A percentile compares a stretch with the other conserved stretches of the same genome.
Conservation (phyloP, 2,329 filamentous ascomycete genomes). For the Raffaelea albimanens region DNA sequence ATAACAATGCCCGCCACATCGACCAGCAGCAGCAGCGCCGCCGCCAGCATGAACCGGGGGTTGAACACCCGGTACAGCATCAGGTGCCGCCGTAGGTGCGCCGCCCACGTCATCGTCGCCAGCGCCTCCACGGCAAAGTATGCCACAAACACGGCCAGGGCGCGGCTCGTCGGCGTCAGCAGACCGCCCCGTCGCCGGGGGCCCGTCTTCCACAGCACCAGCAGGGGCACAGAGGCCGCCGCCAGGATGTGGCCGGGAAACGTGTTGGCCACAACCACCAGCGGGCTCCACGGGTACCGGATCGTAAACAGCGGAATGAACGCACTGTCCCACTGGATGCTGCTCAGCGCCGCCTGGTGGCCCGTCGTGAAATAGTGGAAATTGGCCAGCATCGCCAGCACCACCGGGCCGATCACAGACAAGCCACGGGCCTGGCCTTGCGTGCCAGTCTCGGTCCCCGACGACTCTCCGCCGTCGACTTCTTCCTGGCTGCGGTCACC, state of each 20-base stretch:
- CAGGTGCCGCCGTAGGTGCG: slow-evolving; percentile 76
- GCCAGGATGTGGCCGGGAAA: slow-evolving; percentile 85
- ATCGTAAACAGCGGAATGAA: slow-evolving; percentile 82
- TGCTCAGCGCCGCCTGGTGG: slow-evolving; percentile 78
- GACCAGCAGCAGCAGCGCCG: slow-evolving; percentile 60
- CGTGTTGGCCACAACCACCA: slow-evolving; percentile 75
- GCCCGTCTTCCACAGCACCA: slow-evolving; percentile 82
- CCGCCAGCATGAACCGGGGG: slow-evolving; percentile 82
- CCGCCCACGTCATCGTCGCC: slow-evolving; percentile 85
- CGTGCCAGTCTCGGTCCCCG: background rate
- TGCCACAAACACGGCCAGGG: slow-evolving; percentile 63
- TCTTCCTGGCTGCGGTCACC: background rate
- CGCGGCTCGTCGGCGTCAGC: slow-evolving; percentile 60
- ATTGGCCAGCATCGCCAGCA: slow-evolving; percentile 80
- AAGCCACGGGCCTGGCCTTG: background rate
- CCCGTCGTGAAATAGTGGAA: slow-evolving; percentile 98
- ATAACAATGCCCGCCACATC: slow-evolving; percentile 66
- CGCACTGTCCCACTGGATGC: slow-evolving; percentile 91
- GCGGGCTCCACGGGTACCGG: slow-evolving; percentile 79
- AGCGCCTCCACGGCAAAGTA: slow-evolving; percentile 78
- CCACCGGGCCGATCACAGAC: slow-evolving; percentile 70
- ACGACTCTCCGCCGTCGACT: background rate
- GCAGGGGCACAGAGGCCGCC: slow-evolving; percentile 66
- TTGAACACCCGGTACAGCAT: slow-evolving; percentile 96
- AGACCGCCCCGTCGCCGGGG: slow-evolving; percentile 62